Evolutionary conservation across 371 early-diverging fungal species (phyloP), one percentile per base, ranked within the genome.

Genomic region (Actinomucor elegans): DNA sequence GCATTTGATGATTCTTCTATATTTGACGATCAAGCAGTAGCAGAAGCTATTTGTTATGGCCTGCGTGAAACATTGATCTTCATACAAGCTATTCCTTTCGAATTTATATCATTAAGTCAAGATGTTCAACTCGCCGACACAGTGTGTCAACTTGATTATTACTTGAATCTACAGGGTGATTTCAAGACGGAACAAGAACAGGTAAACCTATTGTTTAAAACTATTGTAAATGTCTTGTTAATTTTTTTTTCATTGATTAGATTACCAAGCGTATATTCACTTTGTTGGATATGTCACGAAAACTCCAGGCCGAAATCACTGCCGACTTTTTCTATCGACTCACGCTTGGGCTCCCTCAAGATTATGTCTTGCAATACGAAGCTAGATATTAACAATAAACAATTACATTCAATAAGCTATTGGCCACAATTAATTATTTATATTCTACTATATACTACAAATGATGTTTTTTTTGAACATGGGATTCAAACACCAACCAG

Each of bases 181-280:
- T 17, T 48, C 41, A 24, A 49, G 1, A 28, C 48, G 9, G 62
- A 64, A 40, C 73, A 66, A 45, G 58, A 68, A 21, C 73, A 73
- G 65, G 73, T 73, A 64, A 2, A n/a, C n/a, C n/a, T n/a, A n/a
- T n/a, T n/a, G n/a, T n/a, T n/a, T n/a, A n/a, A n/a, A n/a, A n/a
- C n/a, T n/a, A n/a, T n/a, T n/a, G n/a, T n/a, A n/a, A n/a, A n/a
- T n/a, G n/a, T n/a, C n/a, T n/a, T n/a, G n/a, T n/a, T n/a, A n/a
- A n/a, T n/a, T n/a, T n/a, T n/a, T 5, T 15, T 36, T 12, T 18
- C 12, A 24, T 42, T 48, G 2, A n/a, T 5, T 52, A 69, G 69
- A 59, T 69, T n/a, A 24, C 57, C 17, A 64, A 59, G 21, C 69
- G 69, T 44, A 38, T 69, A 1, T 59, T 69, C 14, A 69, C 58